phyloP scores from a whole-genome alignment of 2,329 filamentous ascomycete genomes.

The Fusarium nelsonii region DNA sequence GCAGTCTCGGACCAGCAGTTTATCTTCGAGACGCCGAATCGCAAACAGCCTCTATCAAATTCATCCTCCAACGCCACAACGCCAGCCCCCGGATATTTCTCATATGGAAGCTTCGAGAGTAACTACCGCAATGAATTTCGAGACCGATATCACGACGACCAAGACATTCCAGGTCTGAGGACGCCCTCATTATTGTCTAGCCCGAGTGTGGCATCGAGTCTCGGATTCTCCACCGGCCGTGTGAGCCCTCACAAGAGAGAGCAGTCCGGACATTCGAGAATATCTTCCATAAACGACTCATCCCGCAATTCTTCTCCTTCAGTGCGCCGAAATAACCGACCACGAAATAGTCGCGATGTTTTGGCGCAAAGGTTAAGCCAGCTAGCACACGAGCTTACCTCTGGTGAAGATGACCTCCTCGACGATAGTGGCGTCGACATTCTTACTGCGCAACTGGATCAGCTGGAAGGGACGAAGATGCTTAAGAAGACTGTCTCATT shows the following conservation, averaged over 20 bases:
- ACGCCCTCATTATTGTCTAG: slow-evolving; percentile 51
- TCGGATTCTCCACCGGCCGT: slow-evolving; percentile 49
- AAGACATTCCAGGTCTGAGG: slow-evolving; percentile 41
- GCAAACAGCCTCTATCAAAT: slow-evolving; percentile 39
- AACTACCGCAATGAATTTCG: slow-evolving; percentile 45
- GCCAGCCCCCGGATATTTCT: slow-evolving; percentile 45
- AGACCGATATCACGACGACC: slow-evolving; percentile 45
- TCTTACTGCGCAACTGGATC: slow-evolving; percentile 57
- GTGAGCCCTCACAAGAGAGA: slow-evolving; percentile 52
- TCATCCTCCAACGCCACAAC: slow-evolving; percentile 37
- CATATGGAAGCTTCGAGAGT: slow-evolving; percentile 28
- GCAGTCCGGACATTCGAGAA: slow-evolving; percentile 43
- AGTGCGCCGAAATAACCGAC: slow-evolving; percentile 29
- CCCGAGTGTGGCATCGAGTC: slow-evolving; percentile 52
- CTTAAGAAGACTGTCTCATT: slow-evolving; percentile 44
- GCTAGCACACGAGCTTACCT: slow-evolving; percentile 55
- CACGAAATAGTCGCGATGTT: slow-evolving; percentile 51
- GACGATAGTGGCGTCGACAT: slow-evolving; percentile 54
- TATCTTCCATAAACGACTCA: slow-evolving; percentile 40
- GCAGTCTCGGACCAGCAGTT: slow-evolving; percentile 41
- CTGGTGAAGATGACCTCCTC: slow-evolving; percentile 50
- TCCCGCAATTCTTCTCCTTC: slow-evolving; percentile 45
- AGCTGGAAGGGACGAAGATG: slow-evolving; percentile 43
- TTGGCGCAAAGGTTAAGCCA: slow-evolving; percentile 59
- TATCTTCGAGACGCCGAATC: slow-evolving; percentile 46